Conservation (phyloP, 345 rosid genomes). For the Euphorbia pulcherrima region DNA sequence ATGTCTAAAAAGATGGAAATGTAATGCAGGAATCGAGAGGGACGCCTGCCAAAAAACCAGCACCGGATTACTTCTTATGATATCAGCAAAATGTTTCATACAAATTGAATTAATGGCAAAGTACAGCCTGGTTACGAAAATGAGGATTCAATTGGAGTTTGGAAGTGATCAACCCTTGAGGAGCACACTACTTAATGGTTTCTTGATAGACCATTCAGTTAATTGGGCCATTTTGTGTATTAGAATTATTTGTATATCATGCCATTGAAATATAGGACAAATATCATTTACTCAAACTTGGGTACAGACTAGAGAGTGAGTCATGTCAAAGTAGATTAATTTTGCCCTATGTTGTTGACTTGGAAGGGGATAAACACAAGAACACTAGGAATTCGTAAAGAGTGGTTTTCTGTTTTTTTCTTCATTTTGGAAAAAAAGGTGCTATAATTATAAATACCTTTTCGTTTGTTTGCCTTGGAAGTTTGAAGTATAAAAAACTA, state of each 20-base stretch:
- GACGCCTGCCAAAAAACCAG: conserved; percentile 77
- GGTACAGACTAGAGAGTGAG: neutral
- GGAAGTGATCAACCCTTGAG: conserved; percentile 18
- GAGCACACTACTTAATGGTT: neutral
- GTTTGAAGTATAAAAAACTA: too few species aligned
- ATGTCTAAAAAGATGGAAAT: neutral
- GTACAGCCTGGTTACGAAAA: conserved; percentile 5
- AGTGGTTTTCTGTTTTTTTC: neutral
- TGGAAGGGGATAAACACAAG: neutral
- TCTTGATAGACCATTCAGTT: neutral
- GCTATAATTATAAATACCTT: too few species aligned
- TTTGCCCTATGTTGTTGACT: neutral
- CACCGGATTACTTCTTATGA: conserved; percentile 94
- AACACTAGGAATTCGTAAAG: neutral
- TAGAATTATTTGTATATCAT: conserved; percentile 8
- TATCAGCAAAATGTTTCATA: conserved; percentile 5
- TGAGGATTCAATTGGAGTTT: neutral
- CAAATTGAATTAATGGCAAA: conserved; percentile 5
- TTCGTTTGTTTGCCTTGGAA: too few species aligned
- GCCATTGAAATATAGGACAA: conserved; percentile 4
- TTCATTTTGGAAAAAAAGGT: too few species aligned
- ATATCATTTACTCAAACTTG: neutral
- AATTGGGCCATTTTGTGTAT: conserved; percentile 3
- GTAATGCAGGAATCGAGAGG: conserved; percentile 82
- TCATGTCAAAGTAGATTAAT: neutral